These are phyloP conservation scores for Bassia scoparia DNA, from an alignment of 148 eudicot genomes.

Conservation along the genomic window DNA sequence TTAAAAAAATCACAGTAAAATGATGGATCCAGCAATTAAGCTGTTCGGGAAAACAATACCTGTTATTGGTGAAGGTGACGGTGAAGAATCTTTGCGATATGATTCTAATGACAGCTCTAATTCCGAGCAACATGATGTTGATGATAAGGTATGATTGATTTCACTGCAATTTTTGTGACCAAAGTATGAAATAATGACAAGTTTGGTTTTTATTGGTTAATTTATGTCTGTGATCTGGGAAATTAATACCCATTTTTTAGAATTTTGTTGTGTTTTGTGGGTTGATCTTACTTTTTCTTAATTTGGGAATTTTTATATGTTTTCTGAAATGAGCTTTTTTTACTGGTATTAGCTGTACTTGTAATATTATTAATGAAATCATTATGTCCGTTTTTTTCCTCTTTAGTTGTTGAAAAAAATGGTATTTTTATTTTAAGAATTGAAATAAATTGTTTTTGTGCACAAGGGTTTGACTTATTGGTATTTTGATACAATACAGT, in stretches of 20 bases:
- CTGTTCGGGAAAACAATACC: constrained; percentile 76
- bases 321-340: background rate
- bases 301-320: background rate
- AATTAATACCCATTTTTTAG: constrained; percentile 20
- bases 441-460: too few relatives aligned
- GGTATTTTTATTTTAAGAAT: background rate
- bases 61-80: constrained; percentile 35
- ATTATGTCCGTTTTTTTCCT: too few relatives aligned
- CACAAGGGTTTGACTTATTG: background rate
- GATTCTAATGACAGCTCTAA: constrained; percentile 17
- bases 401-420: too few relatives aligned
- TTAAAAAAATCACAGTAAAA: constrained; percentile 18
- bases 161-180: background rate
- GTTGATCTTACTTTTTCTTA: constrained; percentile 23
- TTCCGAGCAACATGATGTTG: constrained; percentile 12
- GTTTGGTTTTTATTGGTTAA: background rate
- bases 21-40: constrained; percentile 65
- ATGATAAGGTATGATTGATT: constrained; percentile 19
- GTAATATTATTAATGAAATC: too few relatives aligned
- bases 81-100: constrained; percentile 13
- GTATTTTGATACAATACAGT: background rate
- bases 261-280: constrained; percentile 21
- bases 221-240: background rate
- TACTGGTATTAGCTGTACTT: background rate
- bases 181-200: too few relatives aligned